Percentiles rank a stretch among this genome's conserved stretches.
Evolutionary conservation across 768 basidiomycete species (phyloP).

Genomic region (Exsudoporus frostii): DNA sequence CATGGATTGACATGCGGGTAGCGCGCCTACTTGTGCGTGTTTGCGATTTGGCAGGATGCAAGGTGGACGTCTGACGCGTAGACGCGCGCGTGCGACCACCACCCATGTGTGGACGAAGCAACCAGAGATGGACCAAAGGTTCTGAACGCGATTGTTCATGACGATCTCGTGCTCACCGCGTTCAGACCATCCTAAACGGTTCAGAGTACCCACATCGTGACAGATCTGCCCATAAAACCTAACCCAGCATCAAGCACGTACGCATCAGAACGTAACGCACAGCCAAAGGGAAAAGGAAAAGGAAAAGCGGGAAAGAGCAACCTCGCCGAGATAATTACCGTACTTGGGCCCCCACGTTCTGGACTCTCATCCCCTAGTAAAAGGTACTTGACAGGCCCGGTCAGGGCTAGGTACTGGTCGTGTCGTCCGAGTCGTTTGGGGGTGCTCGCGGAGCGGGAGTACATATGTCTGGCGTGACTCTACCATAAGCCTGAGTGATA

Average conservation of each 20-base stretch:
- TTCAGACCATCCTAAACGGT: neutral
- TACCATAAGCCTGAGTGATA: too few relatives aligned
- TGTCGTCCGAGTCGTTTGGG: too few relatives aligned
- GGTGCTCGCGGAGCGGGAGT: too few relatives aligned
- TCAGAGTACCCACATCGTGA: neutral
- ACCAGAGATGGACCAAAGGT: neutral
- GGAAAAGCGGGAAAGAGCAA: neutral
- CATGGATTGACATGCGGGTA: neutral
- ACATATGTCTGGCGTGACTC: neutral
- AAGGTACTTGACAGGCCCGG: neutral
- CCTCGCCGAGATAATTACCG: neutral
- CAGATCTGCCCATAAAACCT: neutral
- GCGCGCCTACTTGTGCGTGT: too few relatives aligned
- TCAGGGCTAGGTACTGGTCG: too few relatives aligned
- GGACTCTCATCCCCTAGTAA: neutral
- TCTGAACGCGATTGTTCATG: neutral
- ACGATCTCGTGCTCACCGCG: too few relatives aligned
- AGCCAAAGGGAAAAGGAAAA: too few relatives aligned
- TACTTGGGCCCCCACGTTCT: neutral
- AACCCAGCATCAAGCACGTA: too few relatives aligned
- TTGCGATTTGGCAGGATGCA: too few relatives aligned
- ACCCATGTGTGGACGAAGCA: too few relatives aligned
- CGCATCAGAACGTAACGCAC: neutral
- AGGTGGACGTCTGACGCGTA: too few relatives aligned
- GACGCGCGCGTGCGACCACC: too few relatives aligned